Conservation (phyloP, 257 asterid genomes). For the Rhazya stricta region DNA sequence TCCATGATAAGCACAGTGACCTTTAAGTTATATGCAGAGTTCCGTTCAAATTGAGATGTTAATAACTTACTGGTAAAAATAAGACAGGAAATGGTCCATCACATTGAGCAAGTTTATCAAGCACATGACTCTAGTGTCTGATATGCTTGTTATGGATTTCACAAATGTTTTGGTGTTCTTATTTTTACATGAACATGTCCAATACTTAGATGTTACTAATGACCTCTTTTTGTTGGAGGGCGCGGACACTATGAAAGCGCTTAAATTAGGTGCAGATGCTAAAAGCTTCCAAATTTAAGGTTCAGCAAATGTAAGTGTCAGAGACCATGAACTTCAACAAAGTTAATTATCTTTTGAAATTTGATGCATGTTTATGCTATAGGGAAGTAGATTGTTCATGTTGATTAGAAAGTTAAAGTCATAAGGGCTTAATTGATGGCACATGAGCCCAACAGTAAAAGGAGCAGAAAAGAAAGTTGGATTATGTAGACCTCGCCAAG, state of each 20-base stretch:
- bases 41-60: background rate
- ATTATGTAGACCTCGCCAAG: background rate
- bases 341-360: conserved; percentile 4
- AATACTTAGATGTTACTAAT: background rate
- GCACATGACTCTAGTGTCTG: background rate
- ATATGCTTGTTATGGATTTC: background rate
- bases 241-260: background rate
- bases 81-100: background rate
- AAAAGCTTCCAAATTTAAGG: background rate
- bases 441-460: background rate
- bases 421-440: background rate
- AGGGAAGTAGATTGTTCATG: background rate
- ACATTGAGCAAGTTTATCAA: background rate
- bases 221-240: background rate
- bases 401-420: background rate
- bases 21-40: background rate
- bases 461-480: background rate
- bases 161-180: background rate
- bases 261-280: background rate
- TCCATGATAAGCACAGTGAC: background rate
- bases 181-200: background rate
- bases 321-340: background rate
- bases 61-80: background rate
- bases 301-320: background rate
- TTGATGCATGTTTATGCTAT: background rate